Conservation (phyloP, 2,329 filamentous ascomycete species). For the Samsoniella hepiali region DNA sequence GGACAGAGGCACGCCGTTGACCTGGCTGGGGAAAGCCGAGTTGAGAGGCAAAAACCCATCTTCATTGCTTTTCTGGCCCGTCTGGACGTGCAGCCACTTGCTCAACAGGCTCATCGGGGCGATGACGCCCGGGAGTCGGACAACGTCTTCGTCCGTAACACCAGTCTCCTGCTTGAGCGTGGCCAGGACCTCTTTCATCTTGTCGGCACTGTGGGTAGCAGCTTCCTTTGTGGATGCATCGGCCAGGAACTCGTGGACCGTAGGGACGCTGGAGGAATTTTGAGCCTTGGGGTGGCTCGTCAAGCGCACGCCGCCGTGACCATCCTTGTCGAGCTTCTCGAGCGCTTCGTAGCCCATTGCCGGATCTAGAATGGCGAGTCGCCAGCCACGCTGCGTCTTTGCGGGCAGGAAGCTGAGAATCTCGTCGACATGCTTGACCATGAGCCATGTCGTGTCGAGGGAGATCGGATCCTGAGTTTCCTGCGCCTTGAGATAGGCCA, state of each 20-base stretch:
- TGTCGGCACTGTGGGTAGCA: background rate
- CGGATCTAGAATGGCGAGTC: background rate
- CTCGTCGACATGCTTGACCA: conserved; percentile 33
- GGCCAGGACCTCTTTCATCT: background rate
- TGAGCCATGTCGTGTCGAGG: conserved; percentile 31
- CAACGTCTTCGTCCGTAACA: background rate
- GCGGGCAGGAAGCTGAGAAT: conserved; percentile 32
- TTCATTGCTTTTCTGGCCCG: too few relatives aligned
- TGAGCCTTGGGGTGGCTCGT: background rate
- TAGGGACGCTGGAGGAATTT: background rate
- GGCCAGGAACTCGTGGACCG: background rate
- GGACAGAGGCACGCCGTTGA: background rate
- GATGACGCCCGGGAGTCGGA: background rate
- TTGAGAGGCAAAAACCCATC: background rate
- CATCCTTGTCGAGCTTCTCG: background rate
- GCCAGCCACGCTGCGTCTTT: background rate
- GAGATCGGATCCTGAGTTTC: conserved; percentile 29
- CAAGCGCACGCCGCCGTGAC: background rate
- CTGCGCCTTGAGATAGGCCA: conserved; percentile 24
- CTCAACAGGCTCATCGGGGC: too few relatives aligned
- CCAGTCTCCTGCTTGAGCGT: background rate
- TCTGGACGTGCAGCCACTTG: too few relatives aligned
- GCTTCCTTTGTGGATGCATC: too few relatives aligned
- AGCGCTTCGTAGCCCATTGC: background rate
- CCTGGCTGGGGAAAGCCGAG: background rate